These are phyloP conservation scores for Trametes coccinea DNA, from an alignment of 768 basidiomycete genomes.

Conservation along the genomic window DNA sequence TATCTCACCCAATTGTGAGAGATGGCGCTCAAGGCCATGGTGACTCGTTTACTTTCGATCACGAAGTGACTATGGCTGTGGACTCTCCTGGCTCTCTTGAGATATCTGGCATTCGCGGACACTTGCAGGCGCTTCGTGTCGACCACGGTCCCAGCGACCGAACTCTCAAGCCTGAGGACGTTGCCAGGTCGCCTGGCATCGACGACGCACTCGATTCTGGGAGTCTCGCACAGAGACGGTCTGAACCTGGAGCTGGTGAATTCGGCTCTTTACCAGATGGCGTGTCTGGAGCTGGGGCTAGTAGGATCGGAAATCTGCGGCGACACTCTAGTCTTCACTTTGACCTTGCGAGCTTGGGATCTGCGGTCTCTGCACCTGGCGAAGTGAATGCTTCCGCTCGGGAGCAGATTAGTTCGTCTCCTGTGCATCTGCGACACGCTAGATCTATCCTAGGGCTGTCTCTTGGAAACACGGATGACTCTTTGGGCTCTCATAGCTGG, in stretches of 20 bases:
- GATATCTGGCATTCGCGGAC: neutral
- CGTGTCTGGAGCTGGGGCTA: constrained; percentile 1
- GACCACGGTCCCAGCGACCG: neutral
- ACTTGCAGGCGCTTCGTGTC: neutral
- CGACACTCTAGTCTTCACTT: constrained; percentile 33
- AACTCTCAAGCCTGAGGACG: neutral
- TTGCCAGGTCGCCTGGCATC: neutral
- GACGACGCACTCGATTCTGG: neutral
- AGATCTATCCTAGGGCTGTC: constrained; percentile 30
- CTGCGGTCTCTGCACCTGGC: constrained; percentile 6
- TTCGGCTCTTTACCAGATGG: constrained; percentile 1
- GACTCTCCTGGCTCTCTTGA: neutral
- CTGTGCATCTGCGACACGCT: constrained; percentile 16
- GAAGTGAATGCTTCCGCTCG: constrained; percentile 5
- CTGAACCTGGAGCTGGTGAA: neutral
- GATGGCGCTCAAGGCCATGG: neutral
- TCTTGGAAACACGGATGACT: constrained; percentile 32
- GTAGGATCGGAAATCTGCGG: constrained; percentile 21
- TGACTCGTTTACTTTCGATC: constrained; percentile 7
- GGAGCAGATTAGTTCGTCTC: constrained; percentile 8
- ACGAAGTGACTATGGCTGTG: neutral
- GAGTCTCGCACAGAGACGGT: neutral
- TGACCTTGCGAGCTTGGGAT: constrained; percentile 25
- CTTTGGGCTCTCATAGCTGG: constrained; percentile 28
- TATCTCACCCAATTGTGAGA: neutral